Percentiles rank a stretch among this genome's conserved stretches.
Conservation (phyloP, 1,139 yeast genomes). For the Debaryomycetaceae sp. region DNA sequence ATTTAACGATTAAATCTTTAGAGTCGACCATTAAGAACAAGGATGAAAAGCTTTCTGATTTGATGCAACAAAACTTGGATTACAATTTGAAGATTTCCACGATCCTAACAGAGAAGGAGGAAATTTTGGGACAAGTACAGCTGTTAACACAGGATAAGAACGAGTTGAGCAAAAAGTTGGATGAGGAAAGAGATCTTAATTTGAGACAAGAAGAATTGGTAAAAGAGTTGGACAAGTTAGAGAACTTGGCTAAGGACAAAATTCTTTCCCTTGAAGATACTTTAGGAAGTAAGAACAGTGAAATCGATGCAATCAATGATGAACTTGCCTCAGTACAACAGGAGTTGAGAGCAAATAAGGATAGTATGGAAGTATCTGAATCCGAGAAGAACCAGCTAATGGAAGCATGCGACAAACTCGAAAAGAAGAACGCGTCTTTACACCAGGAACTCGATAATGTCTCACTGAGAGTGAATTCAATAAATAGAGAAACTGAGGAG, state of each 20-base stretch:
- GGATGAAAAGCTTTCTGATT: slow-evolving; percentile 8
- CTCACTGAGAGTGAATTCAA: slow-evolving; percentile 12
- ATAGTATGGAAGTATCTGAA: slow-evolving; percentile 2
- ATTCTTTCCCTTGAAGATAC: slow-evolving; percentile 17
- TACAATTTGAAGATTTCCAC: slow-evolving; percentile 11
- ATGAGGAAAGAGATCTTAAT: slow-evolving; percentile 12
- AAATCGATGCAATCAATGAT: slow-evolving; percentile 4
- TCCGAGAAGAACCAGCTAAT: slow-evolving; percentile 1
- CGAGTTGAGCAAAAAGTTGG: slow-evolving; percentile 12
- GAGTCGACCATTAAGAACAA: slow-evolving; percentile 3
- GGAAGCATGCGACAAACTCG: slow-evolving; percentile 2
- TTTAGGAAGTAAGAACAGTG: slow-evolving; percentile 11
- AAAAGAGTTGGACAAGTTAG: slow-evolving; percentile 19
- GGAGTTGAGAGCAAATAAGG: not conserved
- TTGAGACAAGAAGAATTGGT: slow-evolving; percentile 18
- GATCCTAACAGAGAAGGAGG: slow-evolving; percentile 15
- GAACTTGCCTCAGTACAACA: not conserved
- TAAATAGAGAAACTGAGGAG: slow-evolving; percentile 14
- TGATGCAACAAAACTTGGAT: slow-evolving; percentile 12
- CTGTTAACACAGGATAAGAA: slow-evolving; percentile 10
- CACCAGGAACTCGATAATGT: not conserved
- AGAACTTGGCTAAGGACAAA: slow-evolving; percentile 20
- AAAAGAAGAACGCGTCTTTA: slow-evolving; percentile 2
- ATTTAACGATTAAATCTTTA: slow-evolving; percentile 7
- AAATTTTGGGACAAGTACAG: slow-evolving; percentile 8